Evolutionary conservation across 2,329 filamentous ascomycete species (phyloP).

Genomic region (Pezicula rhizophila): DNA sequence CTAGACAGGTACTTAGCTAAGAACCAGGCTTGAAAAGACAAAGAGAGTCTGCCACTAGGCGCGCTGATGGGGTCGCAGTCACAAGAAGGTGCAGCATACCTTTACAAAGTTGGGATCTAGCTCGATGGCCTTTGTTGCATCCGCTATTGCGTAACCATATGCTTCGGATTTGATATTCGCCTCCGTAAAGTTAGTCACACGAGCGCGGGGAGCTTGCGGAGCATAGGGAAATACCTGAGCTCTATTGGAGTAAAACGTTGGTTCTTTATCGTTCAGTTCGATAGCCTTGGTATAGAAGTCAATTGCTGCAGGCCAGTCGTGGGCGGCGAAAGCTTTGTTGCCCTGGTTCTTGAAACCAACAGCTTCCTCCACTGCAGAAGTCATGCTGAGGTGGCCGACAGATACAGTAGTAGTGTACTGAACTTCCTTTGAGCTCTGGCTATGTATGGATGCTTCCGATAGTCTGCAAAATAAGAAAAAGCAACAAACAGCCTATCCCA

Average conservation of each 20-base stretch:
- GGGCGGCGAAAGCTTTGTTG: constrained; percentile 83
- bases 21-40: neutral
- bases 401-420: neutral
- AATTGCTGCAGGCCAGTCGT: constrained; percentile 80
- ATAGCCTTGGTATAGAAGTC: constrained; percentile 86
- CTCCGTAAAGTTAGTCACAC: constrained; percentile 51
- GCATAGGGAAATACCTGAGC: constrained; percentile 64
- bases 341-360: constrained; percentile 85
- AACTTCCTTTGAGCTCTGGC: neutral
- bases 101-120: constrained; percentile 84
- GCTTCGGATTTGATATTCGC: constrained; percentile 93
- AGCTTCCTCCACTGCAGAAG: constrained; percentile 54
- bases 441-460: too few species aligned
- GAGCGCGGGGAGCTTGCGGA: constrained; percentile 27
- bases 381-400: constrained; percentile 13
- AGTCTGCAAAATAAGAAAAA: too few species aligned
- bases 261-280: constrained; percentile 72
- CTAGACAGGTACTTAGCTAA: constrained; percentile 37
- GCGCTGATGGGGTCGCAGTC: too few species aligned
- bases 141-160: constrained; percentile 86
- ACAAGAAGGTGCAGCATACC: constrained; percentile 40
- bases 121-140: constrained; percentile 87
- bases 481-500: too few species aligned
- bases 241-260: constrained; percentile 89
- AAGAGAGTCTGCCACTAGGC: neutral